These are phyloP conservation scores for Fraxinus sp. DNA, from an alignment of 305 asterid genomes.

Conservation along the genomic window DNA sequence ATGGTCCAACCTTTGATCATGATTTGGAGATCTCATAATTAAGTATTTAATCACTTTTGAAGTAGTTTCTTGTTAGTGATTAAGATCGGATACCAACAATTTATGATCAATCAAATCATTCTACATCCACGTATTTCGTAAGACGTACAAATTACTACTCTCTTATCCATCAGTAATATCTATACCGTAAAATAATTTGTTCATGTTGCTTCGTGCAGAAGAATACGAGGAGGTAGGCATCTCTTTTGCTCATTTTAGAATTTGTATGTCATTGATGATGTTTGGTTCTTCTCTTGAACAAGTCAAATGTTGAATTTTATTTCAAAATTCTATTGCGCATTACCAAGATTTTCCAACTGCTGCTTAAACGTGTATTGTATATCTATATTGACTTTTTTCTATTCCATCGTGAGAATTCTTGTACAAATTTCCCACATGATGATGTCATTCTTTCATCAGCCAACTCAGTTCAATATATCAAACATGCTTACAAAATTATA, in stretches of 20 bases:
- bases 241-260: background rate
- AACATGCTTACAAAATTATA: too few relatives aligned
- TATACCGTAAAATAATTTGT: background rate
- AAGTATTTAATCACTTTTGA: background rate
- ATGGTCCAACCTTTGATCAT: background rate
- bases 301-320: conserved; percentile 2
- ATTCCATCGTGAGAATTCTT: background rate
- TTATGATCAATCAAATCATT: too few relatives aligned
- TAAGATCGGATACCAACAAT: too few relatives aligned
- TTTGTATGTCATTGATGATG: background rate
- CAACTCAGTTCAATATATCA: background rate
- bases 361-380: background rate
- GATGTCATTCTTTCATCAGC: background rate
- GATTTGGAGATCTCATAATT: background rate
- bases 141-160: too few relatives aligned
- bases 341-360: background rate
- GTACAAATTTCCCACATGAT: background rate
- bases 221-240: background rate
- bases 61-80: background rate
- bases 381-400: background rate
- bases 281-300: background rate
- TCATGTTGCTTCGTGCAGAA: background rate
- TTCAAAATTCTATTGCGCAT: background rate
- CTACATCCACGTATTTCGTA: background rate
- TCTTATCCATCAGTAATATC: background rate